phyloP scores from a whole-genome alignment of 1,139 yeast species.

The Yamadazyma dushanensis region DNA sequence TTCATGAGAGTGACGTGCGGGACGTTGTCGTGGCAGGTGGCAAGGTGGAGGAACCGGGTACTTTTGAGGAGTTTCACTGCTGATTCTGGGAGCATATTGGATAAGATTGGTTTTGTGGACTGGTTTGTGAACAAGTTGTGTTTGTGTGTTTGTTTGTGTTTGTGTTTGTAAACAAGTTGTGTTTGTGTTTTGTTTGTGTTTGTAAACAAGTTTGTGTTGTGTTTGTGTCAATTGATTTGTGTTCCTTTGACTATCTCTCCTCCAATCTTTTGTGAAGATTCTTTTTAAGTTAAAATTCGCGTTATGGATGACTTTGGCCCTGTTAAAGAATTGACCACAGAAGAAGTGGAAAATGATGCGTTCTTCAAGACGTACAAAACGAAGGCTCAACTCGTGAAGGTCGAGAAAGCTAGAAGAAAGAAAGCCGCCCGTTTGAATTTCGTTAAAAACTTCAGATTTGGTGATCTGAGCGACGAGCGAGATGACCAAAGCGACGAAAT shows the following conservation, averaged over 20 bases:
- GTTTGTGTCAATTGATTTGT: no score
- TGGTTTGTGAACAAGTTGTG: no score
- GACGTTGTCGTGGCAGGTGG: conserved; percentile 63
- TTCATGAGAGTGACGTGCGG: conserved; percentile 93
- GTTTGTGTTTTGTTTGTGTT: no score
- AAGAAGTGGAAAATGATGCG: conserved; percentile 8
- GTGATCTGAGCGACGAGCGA: conserved; percentile 2
- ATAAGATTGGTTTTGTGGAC: neutral
- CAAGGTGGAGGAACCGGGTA: conserved; percentile 75
- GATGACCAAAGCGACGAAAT: neutral
- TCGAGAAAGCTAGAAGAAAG: conserved; percentile 3
- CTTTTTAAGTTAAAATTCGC: neutral
- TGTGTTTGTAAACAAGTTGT: no score
- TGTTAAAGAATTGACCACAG: conserved; percentile 7
- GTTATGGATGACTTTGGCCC: conserved; percentile 12
- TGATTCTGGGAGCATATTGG: conserved; percentile 50
- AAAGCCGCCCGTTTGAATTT: conserved; percentile 7
- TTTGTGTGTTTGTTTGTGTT: no score
- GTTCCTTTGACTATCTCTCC: conserved; percentile 2
- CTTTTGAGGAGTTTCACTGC: conserved; percentile 54
- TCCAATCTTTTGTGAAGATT: conserved; percentile 1
- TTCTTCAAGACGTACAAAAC: conserved; percentile 8
- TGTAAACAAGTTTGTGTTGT: neutral
- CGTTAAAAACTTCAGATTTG: conserved; percentile 9
- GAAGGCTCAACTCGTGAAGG: conserved; percentile 1